phyloP scores from a whole-genome alignment of 2,329 filamentous ascomycete species.

The Onygena corvina region DNA sequence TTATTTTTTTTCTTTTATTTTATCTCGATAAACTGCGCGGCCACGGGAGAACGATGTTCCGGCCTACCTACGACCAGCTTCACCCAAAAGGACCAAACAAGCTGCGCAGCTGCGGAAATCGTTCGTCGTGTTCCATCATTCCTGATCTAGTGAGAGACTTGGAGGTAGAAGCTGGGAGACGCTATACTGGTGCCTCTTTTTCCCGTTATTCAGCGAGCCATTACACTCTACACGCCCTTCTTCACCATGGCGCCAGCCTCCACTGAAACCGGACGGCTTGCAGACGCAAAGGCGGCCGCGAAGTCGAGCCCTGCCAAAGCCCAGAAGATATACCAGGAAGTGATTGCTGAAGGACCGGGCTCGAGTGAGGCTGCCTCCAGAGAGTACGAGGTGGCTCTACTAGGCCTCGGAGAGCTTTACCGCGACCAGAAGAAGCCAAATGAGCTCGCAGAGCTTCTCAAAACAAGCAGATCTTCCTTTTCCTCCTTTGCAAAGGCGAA shows the following conservation, averaged over 20 bases:
- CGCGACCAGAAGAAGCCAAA: constrained; percentile 67
- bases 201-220: background rate
- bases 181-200: no score
- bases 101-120: background rate
- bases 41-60: background rate
- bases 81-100: background rate
- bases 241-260: constrained; percentile 38
- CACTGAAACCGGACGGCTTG: constrained; percentile 55
- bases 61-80: background rate
- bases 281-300: constrained; percentile 74
- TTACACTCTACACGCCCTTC: background rate
- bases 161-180: background rate
- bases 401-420: constrained; percentile 85
- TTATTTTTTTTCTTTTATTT: background rate
- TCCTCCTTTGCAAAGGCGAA: constrained; percentile 98
- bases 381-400: constrained; percentile 81
- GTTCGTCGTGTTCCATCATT: background rate
- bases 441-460: constrained; percentile 80
- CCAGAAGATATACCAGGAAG: constrained; percentile 76
- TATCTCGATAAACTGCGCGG: background rate
- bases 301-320: constrained; percentile 74
- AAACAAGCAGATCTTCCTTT: constrained; percentile 76
- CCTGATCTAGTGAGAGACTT: background rate
- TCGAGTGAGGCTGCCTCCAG: constrained; percentile 74
- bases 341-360: constrained; percentile 73